These are phyloP conservation scores for Pythium angustatum DNA, from an alignment of 352 stramenopile genomes.

Conservation along the genomic window DNA sequence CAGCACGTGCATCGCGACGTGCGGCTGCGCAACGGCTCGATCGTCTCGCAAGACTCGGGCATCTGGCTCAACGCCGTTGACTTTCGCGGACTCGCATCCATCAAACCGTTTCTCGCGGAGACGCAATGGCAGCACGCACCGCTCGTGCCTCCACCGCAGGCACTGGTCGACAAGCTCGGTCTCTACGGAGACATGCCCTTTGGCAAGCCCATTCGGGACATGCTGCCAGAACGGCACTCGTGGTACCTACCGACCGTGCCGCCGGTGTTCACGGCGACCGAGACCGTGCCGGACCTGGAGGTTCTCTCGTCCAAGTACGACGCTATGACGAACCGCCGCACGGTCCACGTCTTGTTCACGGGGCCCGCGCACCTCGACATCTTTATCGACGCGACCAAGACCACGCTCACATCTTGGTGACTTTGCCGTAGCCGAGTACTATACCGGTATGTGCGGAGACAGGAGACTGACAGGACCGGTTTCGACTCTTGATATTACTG, in stretches of 20 bases:
- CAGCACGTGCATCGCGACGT: conserved; percentile 70
- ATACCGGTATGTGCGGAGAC: not conserved
- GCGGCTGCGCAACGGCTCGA: conserved; percentile 40
- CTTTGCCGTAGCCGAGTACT: conserved; percentile 15
- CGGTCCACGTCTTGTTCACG: conserved; percentile 65
- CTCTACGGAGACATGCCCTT: conserved; percentile 78
- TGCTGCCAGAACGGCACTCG: conserved; percentile 66
- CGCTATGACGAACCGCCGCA: conserved; percentile 47
- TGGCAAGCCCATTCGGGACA: conserved; percentile 56
- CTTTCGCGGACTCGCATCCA: conserved; percentile 55
- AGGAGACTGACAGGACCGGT: not conserved
- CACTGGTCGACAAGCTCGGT: conserved; percentile 45
- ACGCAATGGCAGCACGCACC: conserved; percentile 57
- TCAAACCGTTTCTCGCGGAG: conserved; percentile 42
- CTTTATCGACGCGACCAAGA: conserved; percentile 77
- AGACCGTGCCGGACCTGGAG: conserved; percentile 29
- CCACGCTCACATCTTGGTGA: conserved; percentile 67
- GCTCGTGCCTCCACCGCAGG: conserved; percentile 35
- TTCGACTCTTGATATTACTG: not conserved
- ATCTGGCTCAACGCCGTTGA: conserved; percentile 77
- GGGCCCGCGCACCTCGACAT: conserved; percentile 71
- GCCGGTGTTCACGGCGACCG: conserved; percentile 26
- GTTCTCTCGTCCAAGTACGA: conserved; percentile 67
- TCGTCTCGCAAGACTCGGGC: conserved; percentile 54
- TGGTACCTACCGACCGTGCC: conserved; percentile 60